A percentile compares a stretch with the other conserved stretches of the same genome.
phyloP scores from a whole-genome alignment of 139 green algal species.

The Dunaliella primolecta region DNA sequence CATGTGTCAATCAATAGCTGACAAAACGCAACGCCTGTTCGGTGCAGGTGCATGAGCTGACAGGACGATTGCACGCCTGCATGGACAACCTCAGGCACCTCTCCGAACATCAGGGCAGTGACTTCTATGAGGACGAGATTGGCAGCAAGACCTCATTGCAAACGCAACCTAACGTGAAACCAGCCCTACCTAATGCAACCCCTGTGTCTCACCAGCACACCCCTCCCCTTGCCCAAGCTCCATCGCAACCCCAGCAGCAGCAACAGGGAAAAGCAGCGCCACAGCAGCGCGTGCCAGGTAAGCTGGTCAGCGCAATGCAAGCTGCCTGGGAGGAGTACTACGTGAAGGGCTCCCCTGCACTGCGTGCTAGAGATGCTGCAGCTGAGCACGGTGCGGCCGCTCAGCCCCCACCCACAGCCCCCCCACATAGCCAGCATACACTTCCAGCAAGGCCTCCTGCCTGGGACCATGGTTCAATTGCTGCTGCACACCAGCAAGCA shows the following conservation, averaged over 20 bases:
- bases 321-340: background rate
- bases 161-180: too few species aligned
- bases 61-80: background rate
- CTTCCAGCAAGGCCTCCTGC: too few species aligned
- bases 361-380: background rate
- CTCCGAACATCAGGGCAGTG: background rate
- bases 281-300: background rate
- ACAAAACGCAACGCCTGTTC: too few species aligned
- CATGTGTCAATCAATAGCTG: too few species aligned
- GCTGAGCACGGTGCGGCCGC: background rate
- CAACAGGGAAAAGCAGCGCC: background rate
- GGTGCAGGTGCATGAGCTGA: background rate
- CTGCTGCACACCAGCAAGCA: too few species aligned
- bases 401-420: background rate
- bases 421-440: too few species aligned
- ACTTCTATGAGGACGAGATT: too few species aligned
- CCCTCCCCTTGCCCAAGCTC: too few species aligned
- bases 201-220: too few species aligned
- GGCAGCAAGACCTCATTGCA: too few species aligned
- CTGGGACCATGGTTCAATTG: too few species aligned
- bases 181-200: too few species aligned
- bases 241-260: background rate
- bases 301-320: background rate
- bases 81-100: background rate
- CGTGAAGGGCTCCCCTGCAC: background rate